Evolutionary conservation across 176 grass and related monocot species (phyloP), one percentile per base, ranked within the genome.

Genomic region (Oryza meyeriana): DNA sequence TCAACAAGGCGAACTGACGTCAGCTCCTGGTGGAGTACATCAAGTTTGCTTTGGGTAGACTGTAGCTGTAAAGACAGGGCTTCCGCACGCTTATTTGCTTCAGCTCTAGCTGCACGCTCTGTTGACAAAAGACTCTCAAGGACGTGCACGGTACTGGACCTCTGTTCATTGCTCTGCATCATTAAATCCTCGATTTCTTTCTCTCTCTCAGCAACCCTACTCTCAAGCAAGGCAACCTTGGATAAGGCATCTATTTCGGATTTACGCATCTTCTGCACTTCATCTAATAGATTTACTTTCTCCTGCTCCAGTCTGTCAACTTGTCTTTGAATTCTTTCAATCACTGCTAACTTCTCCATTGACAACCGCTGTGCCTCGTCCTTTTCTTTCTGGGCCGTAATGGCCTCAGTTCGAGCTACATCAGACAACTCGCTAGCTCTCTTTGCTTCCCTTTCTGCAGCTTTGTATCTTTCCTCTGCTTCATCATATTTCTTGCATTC

Each of bases 11-110:
- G 90, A 78, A 90, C 75, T 12, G 90, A 92, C 4, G 90, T 92
- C 67, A 95, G 45, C 83, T 95, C 90, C 85, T 95, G 93, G 39
- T 95, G 93, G 78, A 95, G 93, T 36, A 84, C 62, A 81, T 95
- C 93, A 40, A 95, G 83, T 90, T 90, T 95, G 68, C 93, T 80
- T 83, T 95, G 93, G 50, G 93, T 79, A n/a, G 88, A 85, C 71
- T 95, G 93, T 67, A 95, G 69, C 38, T 95, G 90, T 39, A 95
- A 79, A 12, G 93, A 95, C 42, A 95, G 73, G 29, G 75, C 85
- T 63, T 95, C 93, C 34, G 93, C 88, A 61, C 90, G 85, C 39
- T 79, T 84, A 74, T 88, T 90, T 20, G 93, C 93, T 78, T 92
- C 93, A 50, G 88, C 79, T 86, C 79, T 77, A 75, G 93, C 88